These are phyloP conservation scores for Piper betle DNA, from an alignment of 164 flowering plant species.

Conservation along the genomic window DNA sequence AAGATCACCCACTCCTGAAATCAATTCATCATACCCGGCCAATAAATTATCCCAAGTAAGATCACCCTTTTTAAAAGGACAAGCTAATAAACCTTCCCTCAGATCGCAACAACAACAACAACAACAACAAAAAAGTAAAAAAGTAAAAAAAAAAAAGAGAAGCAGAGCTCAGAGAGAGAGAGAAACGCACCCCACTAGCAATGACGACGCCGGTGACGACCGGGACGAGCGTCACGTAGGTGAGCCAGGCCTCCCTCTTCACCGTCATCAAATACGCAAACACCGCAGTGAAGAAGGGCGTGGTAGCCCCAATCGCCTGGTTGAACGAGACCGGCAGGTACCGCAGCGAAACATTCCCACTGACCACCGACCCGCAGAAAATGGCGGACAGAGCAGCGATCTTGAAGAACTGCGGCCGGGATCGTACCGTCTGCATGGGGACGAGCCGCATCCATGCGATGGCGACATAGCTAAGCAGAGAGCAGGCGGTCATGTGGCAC, in stretches of 20 bases:
- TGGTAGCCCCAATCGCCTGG: constrained; percentile 44
- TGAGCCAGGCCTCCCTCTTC: constrained; percentile 40
- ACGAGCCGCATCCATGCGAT: constrained; percentile 34
- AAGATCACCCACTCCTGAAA: not conserved
- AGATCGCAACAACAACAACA: not conserved
- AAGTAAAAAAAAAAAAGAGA: not conserved
- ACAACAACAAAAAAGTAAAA: not conserved
- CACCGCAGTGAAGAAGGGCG: constrained; percentile 40
- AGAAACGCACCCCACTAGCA: constrained; percentile 35
- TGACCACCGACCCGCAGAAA: constrained; percentile 37
- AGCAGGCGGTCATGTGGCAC: constrained; percentile 50
- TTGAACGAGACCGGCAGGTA: constrained; percentile 40
- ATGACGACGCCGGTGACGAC: constrained; percentile 44
- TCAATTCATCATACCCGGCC: not conserved
- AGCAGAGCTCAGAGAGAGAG: not conserved
- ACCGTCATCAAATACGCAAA: constrained; percentile 38
- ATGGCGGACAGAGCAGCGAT: constrained; percentile 28
- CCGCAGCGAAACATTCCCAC: constrained; percentile 37
- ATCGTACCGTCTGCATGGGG: constrained; percentile 31
- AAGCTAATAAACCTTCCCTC: not conserved
- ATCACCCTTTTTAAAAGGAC: too few relatives aligned
- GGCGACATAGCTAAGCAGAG: constrained; percentile 34
- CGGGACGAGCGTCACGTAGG: constrained; percentile 35
- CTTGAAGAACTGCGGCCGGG: constrained; percentile 29
- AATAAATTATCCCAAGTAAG: not conserved